Percentiles rank a stretch among this genome's conserved stretches.
Conservation (phyloP, 2,329 filamentous ascomycete species). For the Penicillium sp. region DNA sequence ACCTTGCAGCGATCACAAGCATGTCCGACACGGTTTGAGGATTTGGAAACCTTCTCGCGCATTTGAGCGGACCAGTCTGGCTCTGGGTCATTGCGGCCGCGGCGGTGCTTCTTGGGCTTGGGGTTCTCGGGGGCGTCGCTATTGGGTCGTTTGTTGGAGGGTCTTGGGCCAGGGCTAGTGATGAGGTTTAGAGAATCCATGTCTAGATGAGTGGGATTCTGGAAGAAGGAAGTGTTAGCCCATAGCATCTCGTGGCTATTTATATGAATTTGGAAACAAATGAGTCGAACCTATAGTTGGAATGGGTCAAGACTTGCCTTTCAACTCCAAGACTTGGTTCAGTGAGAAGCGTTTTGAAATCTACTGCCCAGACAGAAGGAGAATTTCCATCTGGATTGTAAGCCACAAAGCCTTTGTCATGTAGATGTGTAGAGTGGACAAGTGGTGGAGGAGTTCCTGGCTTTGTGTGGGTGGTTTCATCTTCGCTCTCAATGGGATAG, state of each 20-base stretch:
- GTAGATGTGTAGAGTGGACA: background rate
- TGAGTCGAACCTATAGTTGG: background rate
- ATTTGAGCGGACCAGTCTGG: slow-evolving; percentile 26
- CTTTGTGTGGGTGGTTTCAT: background rate
- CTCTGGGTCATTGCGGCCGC: slow-evolving; percentile 23
- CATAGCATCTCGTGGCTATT: background rate
- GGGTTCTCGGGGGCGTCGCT: slow-evolving; percentile 11
- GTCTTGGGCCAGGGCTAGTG: background rate
- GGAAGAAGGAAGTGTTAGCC: background rate
- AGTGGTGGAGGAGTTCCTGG: background rate
- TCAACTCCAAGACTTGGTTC: slow-evolving; percentile 3
- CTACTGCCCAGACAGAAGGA: background rate
- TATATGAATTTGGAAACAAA: slow-evolving; percentile 3
- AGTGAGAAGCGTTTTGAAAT: background rate
- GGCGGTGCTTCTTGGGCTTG: slow-evolving; percentile 19
- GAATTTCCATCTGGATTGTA: background rate
- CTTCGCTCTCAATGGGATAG: background rate
- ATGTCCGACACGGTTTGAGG: slow-evolving; percentile 19
- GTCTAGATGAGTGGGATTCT: background rate
- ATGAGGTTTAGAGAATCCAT: background rate
- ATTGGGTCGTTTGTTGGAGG: slow-evolving; percentile 36
- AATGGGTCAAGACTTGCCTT: background rate
- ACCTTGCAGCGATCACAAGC: slow-evolving; percentile 36
- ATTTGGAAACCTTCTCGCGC: slow-evolving; percentile 16
- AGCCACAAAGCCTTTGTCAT: slow-evolving; percentile 5